These are phyloP conservation scores for Cenchrus fungigraminus DNA, from an alignment of 176 grass and related monocot species.

Conservation along the genomic window DNA sequence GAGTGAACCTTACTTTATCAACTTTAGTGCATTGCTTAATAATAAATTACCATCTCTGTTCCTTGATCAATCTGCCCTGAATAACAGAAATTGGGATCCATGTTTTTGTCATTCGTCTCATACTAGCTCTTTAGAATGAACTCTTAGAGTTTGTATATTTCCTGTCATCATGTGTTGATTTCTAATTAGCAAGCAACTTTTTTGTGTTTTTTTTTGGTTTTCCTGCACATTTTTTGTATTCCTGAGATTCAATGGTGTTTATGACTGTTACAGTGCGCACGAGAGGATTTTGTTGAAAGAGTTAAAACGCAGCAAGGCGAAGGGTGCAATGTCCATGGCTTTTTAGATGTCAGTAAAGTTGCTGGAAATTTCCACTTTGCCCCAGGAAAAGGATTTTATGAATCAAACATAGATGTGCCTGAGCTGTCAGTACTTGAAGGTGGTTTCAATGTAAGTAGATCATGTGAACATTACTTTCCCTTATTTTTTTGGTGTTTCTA, in stretches of 20 bases:
- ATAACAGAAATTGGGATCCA: neutral
- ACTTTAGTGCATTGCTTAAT: neutral
- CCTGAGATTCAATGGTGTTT: constrained; percentile 24
- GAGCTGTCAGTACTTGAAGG: constrained; percentile 64
- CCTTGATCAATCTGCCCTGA: neutral
- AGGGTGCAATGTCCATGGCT: constrained; percentile 92
- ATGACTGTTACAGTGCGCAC: constrained; percentile 60
- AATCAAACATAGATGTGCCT: constrained; percentile 74
- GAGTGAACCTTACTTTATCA: neutral
- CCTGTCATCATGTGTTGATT: neutral
- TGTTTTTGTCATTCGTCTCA: neutral
- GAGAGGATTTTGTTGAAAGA: constrained; percentile 90
- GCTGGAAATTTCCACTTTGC: constrained; percentile 97
- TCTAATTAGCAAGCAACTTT: neutral
- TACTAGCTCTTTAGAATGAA: neutral
- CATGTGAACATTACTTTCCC: neutral
- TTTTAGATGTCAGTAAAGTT: constrained; percentile 95
- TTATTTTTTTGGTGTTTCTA: constrained; percentile 5
- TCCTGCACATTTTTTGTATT: constrained; percentile 22
- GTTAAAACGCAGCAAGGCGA: constrained; percentile 87
- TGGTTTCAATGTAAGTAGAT: constrained; percentile 82
- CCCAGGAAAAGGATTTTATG: constrained; percentile 90
- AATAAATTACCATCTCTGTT: neutral
- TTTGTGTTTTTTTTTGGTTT: neutral
- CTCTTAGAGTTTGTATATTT: constrained; percentile 4